Conservation (phyloP, 768 basidiomycete genomes). For the Psilocybe tampanensis region DNA sequence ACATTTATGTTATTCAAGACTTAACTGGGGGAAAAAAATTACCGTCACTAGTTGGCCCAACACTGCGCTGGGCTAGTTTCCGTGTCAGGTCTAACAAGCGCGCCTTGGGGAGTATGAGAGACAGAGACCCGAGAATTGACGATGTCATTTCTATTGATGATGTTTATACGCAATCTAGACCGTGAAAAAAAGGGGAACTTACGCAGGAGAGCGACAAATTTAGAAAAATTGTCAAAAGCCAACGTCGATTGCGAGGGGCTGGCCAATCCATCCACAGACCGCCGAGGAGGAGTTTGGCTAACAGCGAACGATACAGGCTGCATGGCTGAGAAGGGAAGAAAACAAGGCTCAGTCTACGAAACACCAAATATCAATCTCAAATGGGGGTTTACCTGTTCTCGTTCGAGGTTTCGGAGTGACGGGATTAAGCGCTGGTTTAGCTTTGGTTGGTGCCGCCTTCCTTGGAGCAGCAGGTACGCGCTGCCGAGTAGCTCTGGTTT, state of each 20-base stretch:
- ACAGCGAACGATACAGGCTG: conserved; percentile 32
- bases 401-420: conserved; percentile 47
- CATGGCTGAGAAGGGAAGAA: conserved; percentile 21
- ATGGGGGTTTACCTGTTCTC: conserved; percentile 41
- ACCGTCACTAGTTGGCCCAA: conserved; percentile 51
- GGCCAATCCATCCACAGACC: conserved; percentile 18
- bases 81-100: conserved; percentile 67
- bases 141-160: conserved; percentile 49
- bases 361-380: too few relatives aligned
- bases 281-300: conserved; percentile 27
- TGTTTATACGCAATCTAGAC: background rate
- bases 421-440: conserved; percentile 28
- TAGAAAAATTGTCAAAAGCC: conserved; percentile 42
- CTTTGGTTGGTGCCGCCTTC: conserved; percentile 32
- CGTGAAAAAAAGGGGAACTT: conserved; percentile 22
- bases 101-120: conserved; percentile 65
- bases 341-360: too few relatives aligned
- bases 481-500: conserved; percentile 21
- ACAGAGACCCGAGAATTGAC: conserved; percentile 70
- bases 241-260: conserved; percentile 11
- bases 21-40: background rate
- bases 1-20: background rate
- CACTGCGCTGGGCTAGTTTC: conserved; percentile 55
- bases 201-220: conserved; percentile 58
- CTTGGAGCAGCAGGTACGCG: conserved; percentile 26